Percentiles rank a stretch among this genome's conserved stretches.
Evolutionary conservation across 1,284 basidiomycete genomes (phyloP).

Genomic region (Coniferiporia sulphurascens): DNA sequence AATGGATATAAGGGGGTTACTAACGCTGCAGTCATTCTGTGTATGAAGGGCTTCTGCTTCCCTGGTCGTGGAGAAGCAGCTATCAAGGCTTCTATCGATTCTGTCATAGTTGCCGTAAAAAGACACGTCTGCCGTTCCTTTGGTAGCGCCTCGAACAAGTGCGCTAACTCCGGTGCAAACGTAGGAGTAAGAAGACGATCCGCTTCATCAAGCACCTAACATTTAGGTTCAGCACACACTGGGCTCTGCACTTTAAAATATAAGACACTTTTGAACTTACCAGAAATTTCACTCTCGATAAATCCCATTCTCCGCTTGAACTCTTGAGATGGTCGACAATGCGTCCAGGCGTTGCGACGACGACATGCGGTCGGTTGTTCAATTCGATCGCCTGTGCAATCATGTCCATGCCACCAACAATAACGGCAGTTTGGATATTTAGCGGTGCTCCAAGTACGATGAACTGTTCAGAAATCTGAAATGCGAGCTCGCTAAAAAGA

Average conservation of each 20-base stretch:
- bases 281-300: slow-evolving; percentile 82
- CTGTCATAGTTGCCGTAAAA: slow-evolving; percentile 93
- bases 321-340: slow-evolving; percentile 89
- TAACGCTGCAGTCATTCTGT: slow-evolving; percentile 76
- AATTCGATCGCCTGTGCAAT: slow-evolving; percentile 91
- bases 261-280: slow-evolving; percentile 39
- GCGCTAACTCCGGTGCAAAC: slow-evolving; percentile 82
- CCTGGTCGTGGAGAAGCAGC: slow-evolving; percentile 72
- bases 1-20: slow-evolving; percentile 26
- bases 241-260: background rate
- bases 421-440: slow-evolving; percentile 78
- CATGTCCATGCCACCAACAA: slow-evolving; percentile 99
- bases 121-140: slow-evolving; percentile 89
- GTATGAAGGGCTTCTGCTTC: slow-evolving; percentile 84
- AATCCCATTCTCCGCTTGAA: slow-evolving; percentile 76
- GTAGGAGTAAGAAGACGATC: slow-evolving; percentile 90
- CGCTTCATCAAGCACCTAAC: slow-evolving; percentile 90
- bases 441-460: slow-evolving; percentile 82
- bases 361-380: slow-evolving; percentile 81
- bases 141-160: slow-evolving; percentile 78
- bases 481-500: slow-evolving; percentile 79
- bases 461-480: slow-evolving; percentile 96
- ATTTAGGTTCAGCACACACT: no score
- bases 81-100: slow-evolving; percentile 80
- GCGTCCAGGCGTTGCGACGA: slow-evolving; percentile 95